These are phyloP conservation scores for Acanthamoeba pearcei DNA, from an alignment of 208 protist species.

Conservation along the genomic window DNA sequence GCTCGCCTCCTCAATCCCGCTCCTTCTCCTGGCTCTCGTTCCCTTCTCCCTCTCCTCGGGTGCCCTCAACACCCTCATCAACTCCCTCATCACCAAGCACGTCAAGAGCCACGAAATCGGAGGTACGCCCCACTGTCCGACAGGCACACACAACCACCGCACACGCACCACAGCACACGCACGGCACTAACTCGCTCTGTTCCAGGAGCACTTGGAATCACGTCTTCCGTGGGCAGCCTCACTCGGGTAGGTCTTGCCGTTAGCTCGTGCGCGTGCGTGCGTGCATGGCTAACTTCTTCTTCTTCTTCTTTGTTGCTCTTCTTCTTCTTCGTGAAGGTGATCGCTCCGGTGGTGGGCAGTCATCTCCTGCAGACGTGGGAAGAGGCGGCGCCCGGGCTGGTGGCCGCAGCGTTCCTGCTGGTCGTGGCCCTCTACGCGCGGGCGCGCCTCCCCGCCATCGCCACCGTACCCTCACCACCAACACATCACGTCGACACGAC, in stretches of 20 bases:
- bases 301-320: too few relatives aligned
- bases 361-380: conserved; percentile 28
- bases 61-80: conserved; percentile 50
- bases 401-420: background rate
- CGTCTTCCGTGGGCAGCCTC: conserved; percentile 45
- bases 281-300: background rate
- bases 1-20: background rate
- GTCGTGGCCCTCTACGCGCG: conserved; percentile 1
- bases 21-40: conserved; percentile 7
- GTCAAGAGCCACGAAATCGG: conserved; percentile 32
- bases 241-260: conserved; percentile 1
- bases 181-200: background rate
- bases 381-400: background rate
- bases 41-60: conserved; percentile 36
- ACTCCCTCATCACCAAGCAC: conserved; percentile 35
- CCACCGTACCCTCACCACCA: background rate
- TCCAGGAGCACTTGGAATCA: conserved; percentile 13
- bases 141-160: background rate
- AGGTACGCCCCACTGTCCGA: background rate
- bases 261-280: background rate
- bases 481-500: background rate
- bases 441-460: background rate
- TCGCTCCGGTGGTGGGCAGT: conserved; percentile 16
- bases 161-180: background rate
- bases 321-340: background rate